phyloP scores from a whole-genome alignment of 2,329 filamentous ascomycete species.

The Bertia moriformis region DNA sequence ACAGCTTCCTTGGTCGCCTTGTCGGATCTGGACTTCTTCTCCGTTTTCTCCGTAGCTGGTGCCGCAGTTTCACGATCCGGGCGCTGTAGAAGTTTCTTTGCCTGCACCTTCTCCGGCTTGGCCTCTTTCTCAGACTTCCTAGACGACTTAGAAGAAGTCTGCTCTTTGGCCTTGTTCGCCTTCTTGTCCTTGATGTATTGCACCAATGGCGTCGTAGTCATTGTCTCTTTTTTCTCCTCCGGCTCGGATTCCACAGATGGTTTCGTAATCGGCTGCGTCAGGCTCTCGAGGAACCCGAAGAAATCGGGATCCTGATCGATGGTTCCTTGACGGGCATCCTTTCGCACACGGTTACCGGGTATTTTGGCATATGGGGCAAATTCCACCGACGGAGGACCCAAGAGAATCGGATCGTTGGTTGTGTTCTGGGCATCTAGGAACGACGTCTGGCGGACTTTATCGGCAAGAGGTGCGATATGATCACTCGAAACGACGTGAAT shows the following conservation, averaged over 20 bases:
- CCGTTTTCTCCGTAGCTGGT: constrained; percentile 25
- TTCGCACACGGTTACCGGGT: constrained; percentile 58
- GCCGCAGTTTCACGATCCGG: constrained; percentile 26
- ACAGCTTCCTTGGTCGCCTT: constrained; percentile 46
- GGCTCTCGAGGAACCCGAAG: constrained; percentile 75
- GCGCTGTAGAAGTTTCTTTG: constrained; percentile 18
- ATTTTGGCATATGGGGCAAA: constrained; percentile 74
- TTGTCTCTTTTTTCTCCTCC: constrained; percentile 36
- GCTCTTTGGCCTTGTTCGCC: constrained; percentile 53
- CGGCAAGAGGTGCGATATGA: constrained; percentile 52
- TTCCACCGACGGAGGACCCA: constrained; percentile 68
- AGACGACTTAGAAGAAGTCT: constrained; percentile 32
- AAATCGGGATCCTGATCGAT: constrained; percentile 96
- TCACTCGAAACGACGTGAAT: constrained; percentile 64
- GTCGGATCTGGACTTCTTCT: constrained; percentile 44
- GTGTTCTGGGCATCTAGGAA: constrained; percentile 78
- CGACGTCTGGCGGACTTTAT: constrained; percentile 49
- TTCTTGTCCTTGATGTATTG: constrained; percentile 88
- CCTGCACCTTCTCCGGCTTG: constrained; percentile 4
- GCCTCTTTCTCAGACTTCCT: constrained; percentile 35
- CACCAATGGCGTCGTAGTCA: constrained; percentile 75
- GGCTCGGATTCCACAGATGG: constrained; percentile 33
- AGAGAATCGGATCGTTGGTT: constrained; percentile 53
- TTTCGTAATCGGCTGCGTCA: constrained; percentile 52
- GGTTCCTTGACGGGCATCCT: constrained; percentile 76